Conservation (phyloP, 1,284 basidiomycete species). For the Fomes fomentarius region DNA sequence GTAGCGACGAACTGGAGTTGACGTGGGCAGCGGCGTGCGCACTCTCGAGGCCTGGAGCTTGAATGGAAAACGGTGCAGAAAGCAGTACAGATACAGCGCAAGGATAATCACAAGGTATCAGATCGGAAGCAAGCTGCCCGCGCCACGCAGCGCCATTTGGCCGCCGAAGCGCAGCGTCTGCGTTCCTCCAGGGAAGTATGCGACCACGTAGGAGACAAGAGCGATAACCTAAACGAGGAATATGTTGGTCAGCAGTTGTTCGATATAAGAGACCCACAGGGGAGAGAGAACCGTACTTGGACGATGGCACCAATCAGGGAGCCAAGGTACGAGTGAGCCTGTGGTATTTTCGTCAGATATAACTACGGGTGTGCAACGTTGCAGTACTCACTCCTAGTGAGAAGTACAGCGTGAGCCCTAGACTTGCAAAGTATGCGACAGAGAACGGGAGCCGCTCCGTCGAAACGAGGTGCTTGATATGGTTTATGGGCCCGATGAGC, state of each 20-base stretch:
- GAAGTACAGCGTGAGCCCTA: constrained; percentile 88
- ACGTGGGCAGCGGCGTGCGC: too few relatives aligned
- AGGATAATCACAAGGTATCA: constrained; percentile 34
- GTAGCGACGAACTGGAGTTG: neutral
- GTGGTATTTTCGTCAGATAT: constrained; percentile 5
- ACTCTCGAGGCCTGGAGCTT: too few relatives aligned
- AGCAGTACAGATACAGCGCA: constrained; percentile 11
- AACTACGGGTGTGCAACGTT: neutral
- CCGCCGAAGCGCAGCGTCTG: constrained; percentile 84
- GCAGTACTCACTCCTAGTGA: constrained; percentile 73
- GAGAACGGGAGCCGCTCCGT: constrained; percentile 90
- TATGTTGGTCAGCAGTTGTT: neutral
- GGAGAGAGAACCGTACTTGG: constrained; percentile 49
- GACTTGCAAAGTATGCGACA: constrained; percentile 77
- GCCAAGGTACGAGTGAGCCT: constrained; percentile 84
- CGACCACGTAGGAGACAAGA: constrained; percentile 84
- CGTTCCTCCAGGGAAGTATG: constrained; percentile 89
- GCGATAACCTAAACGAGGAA: constrained; percentile 63
- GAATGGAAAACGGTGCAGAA: neutral
- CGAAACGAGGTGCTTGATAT: constrained; percentile 87
- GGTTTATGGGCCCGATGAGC: constrained; percentile 84
- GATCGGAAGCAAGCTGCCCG: constrained; percentile 78
- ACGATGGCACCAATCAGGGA: constrained; percentile 81
- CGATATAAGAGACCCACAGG: neutral
- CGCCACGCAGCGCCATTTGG: constrained; percentile 81